These are phyloP conservation scores for Cladorrhinum sp. DNA, from an alignment of 2,329 filamentous ascomycete genomes.

Conservation along the genomic window DNA sequence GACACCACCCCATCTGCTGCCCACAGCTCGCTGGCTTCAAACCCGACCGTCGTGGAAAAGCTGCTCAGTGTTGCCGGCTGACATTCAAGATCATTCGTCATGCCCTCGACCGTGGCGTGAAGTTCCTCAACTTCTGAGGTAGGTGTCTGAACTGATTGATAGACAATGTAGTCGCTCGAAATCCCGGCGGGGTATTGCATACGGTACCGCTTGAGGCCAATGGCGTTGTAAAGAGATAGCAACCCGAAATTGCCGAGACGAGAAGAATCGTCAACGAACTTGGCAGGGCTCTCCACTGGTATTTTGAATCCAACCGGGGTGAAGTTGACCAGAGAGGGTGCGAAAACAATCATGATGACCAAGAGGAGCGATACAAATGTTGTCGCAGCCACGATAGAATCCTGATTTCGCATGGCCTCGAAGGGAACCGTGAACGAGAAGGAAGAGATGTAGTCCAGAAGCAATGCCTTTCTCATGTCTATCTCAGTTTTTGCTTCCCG, in stretches of 20 bases:
- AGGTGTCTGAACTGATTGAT: neutral
- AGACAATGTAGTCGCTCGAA: neutral
- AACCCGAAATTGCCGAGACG: neutral
- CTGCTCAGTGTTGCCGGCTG: neutral
- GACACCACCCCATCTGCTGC: too few species aligned
- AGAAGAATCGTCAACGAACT: neutral
- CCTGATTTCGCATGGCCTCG: neutral
- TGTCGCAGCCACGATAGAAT: neutral
- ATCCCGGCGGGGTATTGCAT: neutral
- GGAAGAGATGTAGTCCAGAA: constrained; percentile 1
- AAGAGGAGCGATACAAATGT: neutral
- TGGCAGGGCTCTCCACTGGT: neutral
- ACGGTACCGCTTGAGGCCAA: neutral
- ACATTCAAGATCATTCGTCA: neutral
- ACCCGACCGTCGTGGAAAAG: neutral
- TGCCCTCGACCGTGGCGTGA: neutral
- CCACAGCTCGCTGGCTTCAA: neutral
- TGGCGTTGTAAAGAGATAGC: neutral
- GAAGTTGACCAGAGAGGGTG: neutral
- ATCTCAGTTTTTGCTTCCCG: neutral
- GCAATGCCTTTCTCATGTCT: neutral
- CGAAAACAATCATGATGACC: neutral
- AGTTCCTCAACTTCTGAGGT: neutral
- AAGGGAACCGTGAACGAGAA: neutral
- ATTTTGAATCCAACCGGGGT: neutral